Conservation (phyloP, 768 basidiomycete genomes). For the Mrakia frigida region DNA sequence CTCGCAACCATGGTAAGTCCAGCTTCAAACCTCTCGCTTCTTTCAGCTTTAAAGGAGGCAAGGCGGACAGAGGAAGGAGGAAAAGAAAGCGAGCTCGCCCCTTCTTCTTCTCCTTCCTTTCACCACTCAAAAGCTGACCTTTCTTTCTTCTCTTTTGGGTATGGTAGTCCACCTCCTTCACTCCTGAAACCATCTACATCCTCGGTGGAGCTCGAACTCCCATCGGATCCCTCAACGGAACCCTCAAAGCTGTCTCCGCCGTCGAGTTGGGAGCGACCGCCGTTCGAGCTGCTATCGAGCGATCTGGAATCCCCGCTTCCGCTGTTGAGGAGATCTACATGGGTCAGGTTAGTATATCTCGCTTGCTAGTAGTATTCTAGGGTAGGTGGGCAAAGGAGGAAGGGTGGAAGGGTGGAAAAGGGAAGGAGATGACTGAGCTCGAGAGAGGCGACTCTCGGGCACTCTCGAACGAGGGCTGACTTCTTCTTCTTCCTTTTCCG, state of each 20-base stretch:
- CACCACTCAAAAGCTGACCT: neutral
- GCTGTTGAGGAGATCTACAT: slow-evolving; percentile 93
- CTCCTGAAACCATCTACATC: slow-evolving; percentile 52
- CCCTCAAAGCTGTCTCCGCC: slow-evolving; percentile 80
- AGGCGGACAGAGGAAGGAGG: too few species aligned
- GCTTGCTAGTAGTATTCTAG: too few species aligned
- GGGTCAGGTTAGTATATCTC: slow-evolving; percentile 76
- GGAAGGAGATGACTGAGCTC: neutral
- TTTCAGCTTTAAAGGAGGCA: neutral
- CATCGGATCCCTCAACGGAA: slow-evolving; percentile 84
- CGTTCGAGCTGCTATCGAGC: slow-evolving; percentile 81
- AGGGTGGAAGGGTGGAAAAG: neutral
- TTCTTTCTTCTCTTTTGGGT: neutral
- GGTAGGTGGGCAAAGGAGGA: neutral
- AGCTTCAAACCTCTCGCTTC: neutral
- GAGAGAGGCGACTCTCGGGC: neutral
- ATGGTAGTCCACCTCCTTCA: slow-evolving; percentile 21
- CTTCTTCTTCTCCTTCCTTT: neutral
- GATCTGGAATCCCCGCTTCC: slow-evolving; percentile 71
- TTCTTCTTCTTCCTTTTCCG: neutral
- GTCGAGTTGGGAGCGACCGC: slow-evolving; percentile 83
- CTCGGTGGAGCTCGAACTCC: slow-evolving; percentile 91
- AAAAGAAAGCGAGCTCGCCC: neutral
- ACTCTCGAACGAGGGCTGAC: neutral
- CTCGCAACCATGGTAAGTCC: slow-evolving; percentile 13